phyloP scores from a whole-genome alignment of 352 stramenopile genomes.

The Pythium chondricola region DNA sequence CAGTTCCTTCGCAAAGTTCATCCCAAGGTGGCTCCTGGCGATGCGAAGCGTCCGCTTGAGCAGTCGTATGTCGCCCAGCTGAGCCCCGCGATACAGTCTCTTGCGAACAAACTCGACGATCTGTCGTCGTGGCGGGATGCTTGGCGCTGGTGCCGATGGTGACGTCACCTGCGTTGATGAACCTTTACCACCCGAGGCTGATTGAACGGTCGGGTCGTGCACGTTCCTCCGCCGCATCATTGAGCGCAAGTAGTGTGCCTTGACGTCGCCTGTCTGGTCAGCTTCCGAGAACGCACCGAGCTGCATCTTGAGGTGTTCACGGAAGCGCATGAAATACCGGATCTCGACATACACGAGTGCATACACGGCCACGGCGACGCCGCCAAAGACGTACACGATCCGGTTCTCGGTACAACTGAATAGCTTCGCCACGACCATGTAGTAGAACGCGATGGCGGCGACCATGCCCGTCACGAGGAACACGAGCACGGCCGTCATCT shows the following conservation, averaged over 20 bases:
- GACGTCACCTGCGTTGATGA: neutral
- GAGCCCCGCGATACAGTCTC: constrained; percentile 62
- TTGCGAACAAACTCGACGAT: constrained; percentile 58
- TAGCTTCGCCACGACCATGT: constrained; percentile 41
- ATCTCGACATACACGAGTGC: constrained; percentile 61
- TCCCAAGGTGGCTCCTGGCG: constrained; percentile 41
- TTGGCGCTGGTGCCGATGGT: constrained; percentile 12
- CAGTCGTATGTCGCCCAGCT: constrained; percentile 56
- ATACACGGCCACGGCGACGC: constrained; percentile 41
- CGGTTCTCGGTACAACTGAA: constrained; percentile 48
- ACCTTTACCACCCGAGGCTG: constrained; percentile 10
- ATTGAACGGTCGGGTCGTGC: constrained; percentile 21
- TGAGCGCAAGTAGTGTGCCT: constrained; percentile 54
- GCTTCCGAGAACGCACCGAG: constrained; percentile 76
- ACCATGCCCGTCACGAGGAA: constrained; percentile 49
- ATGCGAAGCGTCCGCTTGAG: constrained; percentile 52
- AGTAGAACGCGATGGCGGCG: constrained; percentile 46
- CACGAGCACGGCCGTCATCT: constrained; percentile 52
- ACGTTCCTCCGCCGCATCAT: constrained; percentile 35
- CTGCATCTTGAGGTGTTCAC: constrained; percentile 83
- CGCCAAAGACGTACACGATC: constrained; percentile 41
- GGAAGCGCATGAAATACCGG: constrained; percentile 65
- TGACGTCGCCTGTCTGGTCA: constrained; percentile 75
- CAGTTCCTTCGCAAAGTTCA: constrained; percentile 48
- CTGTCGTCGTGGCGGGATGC: too few relatives aligned